Conservation (phyloP, 1,139 yeast genomes). For the Kodamaea anthophila region DNA sequence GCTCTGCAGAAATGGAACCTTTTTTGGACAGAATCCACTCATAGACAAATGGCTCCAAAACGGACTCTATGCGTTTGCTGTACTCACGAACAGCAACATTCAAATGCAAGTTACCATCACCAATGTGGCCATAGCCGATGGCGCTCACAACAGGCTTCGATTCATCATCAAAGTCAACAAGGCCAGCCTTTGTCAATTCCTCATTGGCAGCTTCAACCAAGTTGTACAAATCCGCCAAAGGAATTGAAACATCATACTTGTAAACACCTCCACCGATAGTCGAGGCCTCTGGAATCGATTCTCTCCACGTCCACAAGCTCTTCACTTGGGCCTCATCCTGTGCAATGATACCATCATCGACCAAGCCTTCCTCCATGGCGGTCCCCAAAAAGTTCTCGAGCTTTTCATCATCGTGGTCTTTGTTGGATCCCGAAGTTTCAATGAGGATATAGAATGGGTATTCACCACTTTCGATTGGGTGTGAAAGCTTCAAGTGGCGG, state of each 20-base stretch:
- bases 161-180: conserved; percentile 60
- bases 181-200: conserved; percentile 48
- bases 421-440: conserved; percentile 90
- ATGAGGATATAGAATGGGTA: conserved; percentile 87
- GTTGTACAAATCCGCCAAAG: conserved; percentile 70
- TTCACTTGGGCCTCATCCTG: conserved; percentile 86
- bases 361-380: conserved; percentile 78
- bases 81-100: conserved; percentile 88
- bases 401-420: conserved; percentile 77
- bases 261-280: conserved; percentile 88
- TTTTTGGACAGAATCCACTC: conserved; percentile 71
- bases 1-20: conserved; percentile 95
- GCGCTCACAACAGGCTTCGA: conserved; percentile 77
- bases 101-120: conserved; percentile 92
- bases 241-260: conserved; percentile 92
- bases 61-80: conserved; percentile 65
- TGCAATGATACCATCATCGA: conserved; percentile 89
- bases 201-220: conserved; percentile 69
- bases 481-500: conserved; percentile 47
- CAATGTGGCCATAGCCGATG: conserved; percentile 93
- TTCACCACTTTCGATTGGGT: conserved; percentile 70
- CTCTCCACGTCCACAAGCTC: conserved; percentile 93
- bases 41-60: conserved; percentile 87
- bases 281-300: conserved; percentile 83
- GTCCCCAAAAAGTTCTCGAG: conserved; percentile 74